phyloP scores from a whole-genome alignment of 495 filamentous ascomycete species.

The Talaromyces thailandensis region DNA sequence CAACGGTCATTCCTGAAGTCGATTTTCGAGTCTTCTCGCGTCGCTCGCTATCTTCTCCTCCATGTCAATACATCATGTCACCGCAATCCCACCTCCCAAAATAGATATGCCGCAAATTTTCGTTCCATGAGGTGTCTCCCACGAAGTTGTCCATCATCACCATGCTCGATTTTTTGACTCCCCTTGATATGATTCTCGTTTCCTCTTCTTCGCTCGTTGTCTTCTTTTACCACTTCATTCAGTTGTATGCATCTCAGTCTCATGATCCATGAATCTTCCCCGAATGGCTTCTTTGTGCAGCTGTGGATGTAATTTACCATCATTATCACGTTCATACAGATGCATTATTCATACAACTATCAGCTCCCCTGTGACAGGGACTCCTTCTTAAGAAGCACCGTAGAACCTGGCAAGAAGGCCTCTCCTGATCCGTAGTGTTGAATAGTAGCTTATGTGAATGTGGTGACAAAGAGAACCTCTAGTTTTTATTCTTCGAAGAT shows the following conservation, averaged over 20 bases:
- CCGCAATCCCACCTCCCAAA: background rate
- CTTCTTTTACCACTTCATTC: background rate
- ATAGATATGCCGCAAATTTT: background rate
- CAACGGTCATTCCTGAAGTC: constrained; percentile 20
- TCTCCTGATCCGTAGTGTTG: no score
- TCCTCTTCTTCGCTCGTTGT: background rate
- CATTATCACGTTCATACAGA: background rate
- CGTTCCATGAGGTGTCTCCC: background rate
- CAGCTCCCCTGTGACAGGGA: background rate
- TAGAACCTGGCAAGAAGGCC: no score
- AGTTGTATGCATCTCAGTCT: background rate
- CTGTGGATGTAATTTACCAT: background rate
- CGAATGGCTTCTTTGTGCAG: background rate
- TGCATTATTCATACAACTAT: background rate
- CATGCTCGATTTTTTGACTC: background rate
- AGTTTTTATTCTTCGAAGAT: no score
- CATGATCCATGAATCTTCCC: background rate
- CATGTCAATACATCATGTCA: background rate
- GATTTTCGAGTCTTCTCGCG: background rate
- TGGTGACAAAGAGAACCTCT: no score
- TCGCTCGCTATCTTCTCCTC: background rate
- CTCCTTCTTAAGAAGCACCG: no score
- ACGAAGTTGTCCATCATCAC: background rate
- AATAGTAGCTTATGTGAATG: no score
- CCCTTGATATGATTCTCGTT: background rate